These are phyloP conservation scores for Zygosaccharomyces pseudorouxii DNA, from an alignment of 805 yeast genomes.

Conservation along the genomic window DNA sequence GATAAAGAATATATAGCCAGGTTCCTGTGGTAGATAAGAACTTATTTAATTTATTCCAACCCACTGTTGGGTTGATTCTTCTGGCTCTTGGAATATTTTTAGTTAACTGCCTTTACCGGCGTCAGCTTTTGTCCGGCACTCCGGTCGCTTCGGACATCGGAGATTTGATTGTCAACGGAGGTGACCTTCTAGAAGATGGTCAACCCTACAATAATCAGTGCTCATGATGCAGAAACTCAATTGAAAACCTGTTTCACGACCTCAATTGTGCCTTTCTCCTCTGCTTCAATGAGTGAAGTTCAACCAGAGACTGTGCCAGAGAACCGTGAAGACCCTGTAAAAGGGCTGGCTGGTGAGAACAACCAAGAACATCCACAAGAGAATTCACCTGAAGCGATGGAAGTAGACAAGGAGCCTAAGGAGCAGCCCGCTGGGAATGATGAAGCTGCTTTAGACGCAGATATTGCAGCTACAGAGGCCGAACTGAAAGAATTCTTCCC, in stretches of 20 bases:
- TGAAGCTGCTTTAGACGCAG: background rate
- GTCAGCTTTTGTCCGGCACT: background rate
- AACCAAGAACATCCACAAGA: background rate
- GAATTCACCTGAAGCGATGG: slow-evolving; percentile 6
- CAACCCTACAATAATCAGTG: background rate
- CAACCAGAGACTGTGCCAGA: background rate
- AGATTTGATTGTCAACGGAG: background rate
- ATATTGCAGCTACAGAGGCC: background rate
- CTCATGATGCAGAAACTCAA: background rate
- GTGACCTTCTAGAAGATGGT: background rate
- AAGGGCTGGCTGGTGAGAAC: background rate
- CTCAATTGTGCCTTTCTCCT: background rate
- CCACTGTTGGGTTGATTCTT: no score
- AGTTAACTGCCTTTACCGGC: background rate
- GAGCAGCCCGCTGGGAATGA: background rate
- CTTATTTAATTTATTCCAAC: no score
- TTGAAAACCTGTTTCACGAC: background rate
- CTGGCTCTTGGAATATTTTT: background rate
- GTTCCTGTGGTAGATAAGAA: no score
- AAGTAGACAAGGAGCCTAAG: slow-evolving; percentile 6
- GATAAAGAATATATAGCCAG: no score
- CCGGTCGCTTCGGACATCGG: background rate
- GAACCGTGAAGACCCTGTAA: background rate
- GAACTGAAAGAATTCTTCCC: slow-evolving; percentile 15
- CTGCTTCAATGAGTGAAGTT: background rate